Percentiles rank a stretch among this genome's conserved stretches.
phyloP scores from a whole-genome alignment of 1,284 basidiomycete genomes.

The Ustilago lituana region DNA sequence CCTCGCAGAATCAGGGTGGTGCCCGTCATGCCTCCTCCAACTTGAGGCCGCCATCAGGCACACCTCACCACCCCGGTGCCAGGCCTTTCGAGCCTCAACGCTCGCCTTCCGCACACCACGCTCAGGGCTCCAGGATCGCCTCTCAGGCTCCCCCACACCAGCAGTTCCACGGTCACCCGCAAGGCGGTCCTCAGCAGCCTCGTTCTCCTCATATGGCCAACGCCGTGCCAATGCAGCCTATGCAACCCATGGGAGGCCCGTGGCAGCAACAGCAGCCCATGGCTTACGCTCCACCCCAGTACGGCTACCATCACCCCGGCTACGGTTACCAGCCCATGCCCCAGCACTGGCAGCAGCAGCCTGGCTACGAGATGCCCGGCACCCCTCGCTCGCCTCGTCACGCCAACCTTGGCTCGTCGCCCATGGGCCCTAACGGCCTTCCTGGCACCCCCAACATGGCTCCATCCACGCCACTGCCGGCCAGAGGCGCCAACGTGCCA shows the following conservation, averaged over 20 bases:
- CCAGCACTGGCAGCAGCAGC: slow-evolving; percentile 49
- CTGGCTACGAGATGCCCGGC: slow-evolving; percentile 55
- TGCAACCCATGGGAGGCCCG: slow-evolving; percentile 55
- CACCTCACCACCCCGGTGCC: slow-evolving; percentile 44
- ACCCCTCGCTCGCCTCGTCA: slow-evolving; percentile 60
- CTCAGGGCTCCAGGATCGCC: slow-evolving; percentile 33
- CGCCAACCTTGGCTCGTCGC: slow-evolving; percentile 54
- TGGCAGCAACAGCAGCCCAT: slow-evolving; percentile 55
- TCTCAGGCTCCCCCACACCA: slow-evolving; percentile 42
- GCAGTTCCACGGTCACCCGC: slow-evolving; percentile 48
- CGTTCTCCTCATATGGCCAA: slow-evolving; percentile 58
- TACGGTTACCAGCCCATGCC: slow-evolving; percentile 55
- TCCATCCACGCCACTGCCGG: slow-evolving; percentile 44
- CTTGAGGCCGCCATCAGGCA: slow-evolving; percentile 46
- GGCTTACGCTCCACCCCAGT: slow-evolving; percentile 47
- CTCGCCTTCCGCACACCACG: slow-evolving; percentile 49
- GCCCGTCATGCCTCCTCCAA: slow-evolving; percentile 48
- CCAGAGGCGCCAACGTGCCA: slow-evolving; percentile 41
- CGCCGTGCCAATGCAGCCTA: slow-evolving; percentile 54
- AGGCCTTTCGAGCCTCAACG: slow-evolving; percentile 55
- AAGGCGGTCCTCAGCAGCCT: slow-evolving; percentile 51
- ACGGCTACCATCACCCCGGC: slow-evolving; percentile 56
- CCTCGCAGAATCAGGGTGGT: slow-evolving; percentile 20
- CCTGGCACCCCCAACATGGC: slow-evolving; percentile 53
- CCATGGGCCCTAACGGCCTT: slow-evolving; percentile 56